Evolutionary conservation across 164 flowering plant genomes (phyloP).

Genomic region (Vitis cinerea): DNA sequence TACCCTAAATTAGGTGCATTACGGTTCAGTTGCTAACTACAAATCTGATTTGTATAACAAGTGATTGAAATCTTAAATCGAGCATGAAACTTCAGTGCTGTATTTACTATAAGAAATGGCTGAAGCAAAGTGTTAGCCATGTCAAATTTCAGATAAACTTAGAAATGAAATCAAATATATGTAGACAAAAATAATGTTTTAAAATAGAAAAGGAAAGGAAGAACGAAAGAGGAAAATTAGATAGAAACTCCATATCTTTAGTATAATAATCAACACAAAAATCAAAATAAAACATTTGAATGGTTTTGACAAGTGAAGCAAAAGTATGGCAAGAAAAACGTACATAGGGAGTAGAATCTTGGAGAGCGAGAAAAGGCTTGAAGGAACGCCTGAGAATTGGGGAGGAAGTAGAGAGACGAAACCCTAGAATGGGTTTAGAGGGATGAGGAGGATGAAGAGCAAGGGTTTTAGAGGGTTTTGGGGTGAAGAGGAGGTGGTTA

Average conservation of each 20-base stretch:
- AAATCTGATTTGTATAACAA: no score
- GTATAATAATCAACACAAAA: background rate
- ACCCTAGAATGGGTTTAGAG: conserved; percentile 1
- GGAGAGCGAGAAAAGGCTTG: conserved; percentile 7
- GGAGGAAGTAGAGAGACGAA: conserved; percentile 6
- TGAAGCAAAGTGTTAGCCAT: no score
- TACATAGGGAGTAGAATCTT: conserved; percentile 20
- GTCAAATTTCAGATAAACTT: no score
- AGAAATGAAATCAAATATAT: no score
- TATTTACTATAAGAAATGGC: no score
- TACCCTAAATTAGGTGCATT: no score
- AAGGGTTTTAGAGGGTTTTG: conserved; percentile 11
- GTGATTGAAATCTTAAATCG: no score
- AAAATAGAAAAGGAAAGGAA: background rate
- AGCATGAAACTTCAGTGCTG: no score
- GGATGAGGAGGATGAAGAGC: conserved; percentile 1
- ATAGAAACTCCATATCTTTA: no score
- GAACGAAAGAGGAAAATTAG: background rate
- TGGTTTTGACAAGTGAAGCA: background rate
- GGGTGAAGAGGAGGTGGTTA: conserved; percentile 17
- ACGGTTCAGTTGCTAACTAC: no score
- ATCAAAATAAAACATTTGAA: background rate
- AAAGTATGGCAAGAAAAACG: background rate
- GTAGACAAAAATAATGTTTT: background rate
- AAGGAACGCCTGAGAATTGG: conserved; percentile 11